These are phyloP conservation scores for Theobroma grandiflorum DNA, from an alignment of 441 rosid genomes.

Conservation along the genomic window DNA sequence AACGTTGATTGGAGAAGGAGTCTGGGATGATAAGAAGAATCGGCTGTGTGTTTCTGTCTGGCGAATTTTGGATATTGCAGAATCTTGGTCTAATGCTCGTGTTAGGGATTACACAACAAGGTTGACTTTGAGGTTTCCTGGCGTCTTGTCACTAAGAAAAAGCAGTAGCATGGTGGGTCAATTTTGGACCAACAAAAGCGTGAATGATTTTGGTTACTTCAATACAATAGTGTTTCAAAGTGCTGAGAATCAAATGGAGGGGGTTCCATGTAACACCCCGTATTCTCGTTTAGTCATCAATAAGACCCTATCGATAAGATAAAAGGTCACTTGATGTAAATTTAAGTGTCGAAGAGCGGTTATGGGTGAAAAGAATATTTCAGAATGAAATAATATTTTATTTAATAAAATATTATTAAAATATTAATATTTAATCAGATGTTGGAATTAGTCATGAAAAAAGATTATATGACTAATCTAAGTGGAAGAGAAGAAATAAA, in stretches of 20 bases:
- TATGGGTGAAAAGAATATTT: no score
- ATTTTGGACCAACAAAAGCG: slow-evolving; percentile 37
- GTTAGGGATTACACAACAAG: slow-evolving; percentile 48
- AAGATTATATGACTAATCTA: no score
- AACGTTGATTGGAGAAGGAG: slow-evolving; percentile 48
- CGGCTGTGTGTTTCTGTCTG: slow-evolving; percentile 35
- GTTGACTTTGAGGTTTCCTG: slow-evolving; percentile 38
- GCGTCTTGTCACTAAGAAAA: slow-evolving; percentile 39
- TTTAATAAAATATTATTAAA: no score
- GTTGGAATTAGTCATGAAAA: no score
- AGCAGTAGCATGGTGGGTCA: slow-evolving; percentile 31
- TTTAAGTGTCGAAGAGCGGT: no score
- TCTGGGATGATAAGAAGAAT: slow-evolving; percentile 44
- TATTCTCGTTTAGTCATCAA: no score
- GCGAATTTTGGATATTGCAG: slow-evolving; percentile 27
- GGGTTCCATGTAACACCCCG: no score
- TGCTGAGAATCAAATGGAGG: neutral
- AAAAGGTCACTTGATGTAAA: no score
- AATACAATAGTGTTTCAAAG: slow-evolving; percentile 11
- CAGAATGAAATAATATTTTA: no score
- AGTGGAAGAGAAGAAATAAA: no score
- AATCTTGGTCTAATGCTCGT: slow-evolving; percentile 38
- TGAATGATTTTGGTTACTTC: slow-evolving; percentile 42
- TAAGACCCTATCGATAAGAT: no score
- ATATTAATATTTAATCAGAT: no score